Conservation (phyloP, 169 alveolate species). For the Cryptosporidium meleagridis region DNA sequence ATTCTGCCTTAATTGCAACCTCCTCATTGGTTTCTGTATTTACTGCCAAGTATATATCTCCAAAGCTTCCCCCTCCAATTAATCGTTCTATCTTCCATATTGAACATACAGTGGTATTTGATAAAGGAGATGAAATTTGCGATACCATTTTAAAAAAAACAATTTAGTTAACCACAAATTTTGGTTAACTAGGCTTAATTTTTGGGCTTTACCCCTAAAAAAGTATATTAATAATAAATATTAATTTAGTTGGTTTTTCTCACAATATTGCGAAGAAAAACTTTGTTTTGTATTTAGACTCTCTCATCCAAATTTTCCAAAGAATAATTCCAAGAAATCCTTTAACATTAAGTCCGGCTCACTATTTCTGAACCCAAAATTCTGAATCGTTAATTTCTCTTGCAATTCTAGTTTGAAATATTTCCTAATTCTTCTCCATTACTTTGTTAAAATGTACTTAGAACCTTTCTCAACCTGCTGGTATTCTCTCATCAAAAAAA, state of each 20-base stretch:
- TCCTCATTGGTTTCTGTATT: conserved; percentile 82
- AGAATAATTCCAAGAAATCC: background rate
- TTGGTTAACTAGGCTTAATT: background rate
- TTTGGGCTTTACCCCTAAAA: background rate
- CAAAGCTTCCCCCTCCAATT: conserved; percentile 84
- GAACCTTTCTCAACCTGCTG: background rate
- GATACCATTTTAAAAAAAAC: conserved; percentile 31
- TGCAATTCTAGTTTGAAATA: background rate
- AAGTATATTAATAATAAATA: background rate
- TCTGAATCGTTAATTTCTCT: background rate
- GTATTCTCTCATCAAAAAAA: conserved; percentile 6
- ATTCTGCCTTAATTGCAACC: conserved; percentile 83
- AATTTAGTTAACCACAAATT: background rate
- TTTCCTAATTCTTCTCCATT: background rate
- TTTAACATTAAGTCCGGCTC: conserved; percentile 23
- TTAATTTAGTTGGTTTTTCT: background rate
- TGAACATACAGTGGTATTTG: conserved; percentile 77
- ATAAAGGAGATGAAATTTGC: conserved; percentile 65
- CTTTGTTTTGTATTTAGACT: background rate
- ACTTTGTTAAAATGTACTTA: background rate
- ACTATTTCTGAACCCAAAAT: background rate
- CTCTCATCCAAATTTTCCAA: conserved; percentile 6
- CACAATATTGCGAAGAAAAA: background rate
- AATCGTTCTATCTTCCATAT: conserved; percentile 76
- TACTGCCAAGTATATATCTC: conserved; percentile 83